A percentile compares a stretch with the other conserved stretches of the same genome.
phyloP scores from a whole-genome alignment of 495 filamentous ascomycete species.

The Pyrenula aspistea region DNA sequence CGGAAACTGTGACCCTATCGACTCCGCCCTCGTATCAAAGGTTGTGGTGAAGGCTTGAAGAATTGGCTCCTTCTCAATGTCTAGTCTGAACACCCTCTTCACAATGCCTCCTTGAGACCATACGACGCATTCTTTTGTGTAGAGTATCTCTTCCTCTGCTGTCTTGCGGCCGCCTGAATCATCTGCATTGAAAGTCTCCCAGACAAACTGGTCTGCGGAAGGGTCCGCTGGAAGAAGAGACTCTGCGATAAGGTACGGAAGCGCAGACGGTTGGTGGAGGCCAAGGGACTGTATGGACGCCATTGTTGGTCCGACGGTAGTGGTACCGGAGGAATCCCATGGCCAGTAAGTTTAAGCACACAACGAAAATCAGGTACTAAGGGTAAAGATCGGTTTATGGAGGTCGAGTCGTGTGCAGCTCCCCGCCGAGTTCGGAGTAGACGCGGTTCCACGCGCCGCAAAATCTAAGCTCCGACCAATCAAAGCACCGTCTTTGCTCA shows the following conservation, averaged over 20 bases:
- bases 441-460: neutral
- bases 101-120: constrained; percentile 85
- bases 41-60: constrained; percentile 67
- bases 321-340: neutral
- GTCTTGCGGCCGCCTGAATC: constrained; percentile 26
- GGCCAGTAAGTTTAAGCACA: neutral
- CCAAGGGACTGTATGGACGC: constrained; percentile 79
- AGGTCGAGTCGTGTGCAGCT: no score
- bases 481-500: neutral
- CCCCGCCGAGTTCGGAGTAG: neutral
- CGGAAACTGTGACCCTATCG: neutral
- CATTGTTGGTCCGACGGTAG: constrained; percentile 39
- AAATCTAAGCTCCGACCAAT: neutral
- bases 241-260: constrained; percentile 76
- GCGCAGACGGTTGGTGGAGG: constrained; percentile 69
- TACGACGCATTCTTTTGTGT: constrained; percentile 70
- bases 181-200: constrained; percentile 46
- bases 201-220: constrained; percentile 54
- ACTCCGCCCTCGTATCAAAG: neutral
- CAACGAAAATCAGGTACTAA: neutral
- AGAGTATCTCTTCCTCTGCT: constrained; percentile 72
- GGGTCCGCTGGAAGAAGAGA: constrained; percentile 61
- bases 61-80: constrained; percentile 74
- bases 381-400: neutral
- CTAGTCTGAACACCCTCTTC: constrained; percentile 76